Evolutionary conservation across 495 filamentous ascomycete genomes (phyloP).

Genomic region (Penicillium roqueforti): DNA sequence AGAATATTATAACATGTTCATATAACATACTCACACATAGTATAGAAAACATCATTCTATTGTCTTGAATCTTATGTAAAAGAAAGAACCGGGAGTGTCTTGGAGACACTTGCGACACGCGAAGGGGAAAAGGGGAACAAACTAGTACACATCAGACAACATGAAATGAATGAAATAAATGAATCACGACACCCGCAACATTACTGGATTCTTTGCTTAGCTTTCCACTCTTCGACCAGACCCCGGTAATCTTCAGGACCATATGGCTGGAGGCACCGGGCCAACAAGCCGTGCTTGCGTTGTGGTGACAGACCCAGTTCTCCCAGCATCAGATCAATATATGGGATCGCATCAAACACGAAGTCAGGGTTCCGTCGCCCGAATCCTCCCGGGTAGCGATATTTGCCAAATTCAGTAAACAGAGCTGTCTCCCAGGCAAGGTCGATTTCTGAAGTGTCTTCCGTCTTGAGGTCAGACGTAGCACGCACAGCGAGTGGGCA

Average conservation of each 20-base stretch:
- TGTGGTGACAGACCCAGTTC: constrained; percentile 56
- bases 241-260: constrained; percentile 58
- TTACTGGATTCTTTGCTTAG: constrained; percentile 5
- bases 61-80: background rate
- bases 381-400: constrained; percentile 63
- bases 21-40: background rate
- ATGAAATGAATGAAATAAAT: background rate
- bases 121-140: background rate
- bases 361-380: constrained; percentile 64
- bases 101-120: background rate
- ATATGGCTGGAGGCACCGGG: constrained; percentile 53
- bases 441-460: constrained; percentile 22
- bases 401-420: constrained; percentile 62
- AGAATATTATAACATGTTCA: constrained; percentile 1
- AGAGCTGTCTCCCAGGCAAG: constrained; percentile 56
- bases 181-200: background rate
- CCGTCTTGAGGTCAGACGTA: constrained; percentile 15
- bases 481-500: constrained; percentile 21
- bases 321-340: constrained; percentile 63
- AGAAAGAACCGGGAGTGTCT: background rate
- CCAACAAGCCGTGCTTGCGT: constrained; percentile 43
- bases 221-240: constrained; percentile 54
- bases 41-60: background rate
- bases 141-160: background rate
- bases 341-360: constrained; percentile 74